Evolutionary conservation across 1,284 basidiomycete species (phyloP).

Genomic region (Papiliotrema fonsecae): DNA sequence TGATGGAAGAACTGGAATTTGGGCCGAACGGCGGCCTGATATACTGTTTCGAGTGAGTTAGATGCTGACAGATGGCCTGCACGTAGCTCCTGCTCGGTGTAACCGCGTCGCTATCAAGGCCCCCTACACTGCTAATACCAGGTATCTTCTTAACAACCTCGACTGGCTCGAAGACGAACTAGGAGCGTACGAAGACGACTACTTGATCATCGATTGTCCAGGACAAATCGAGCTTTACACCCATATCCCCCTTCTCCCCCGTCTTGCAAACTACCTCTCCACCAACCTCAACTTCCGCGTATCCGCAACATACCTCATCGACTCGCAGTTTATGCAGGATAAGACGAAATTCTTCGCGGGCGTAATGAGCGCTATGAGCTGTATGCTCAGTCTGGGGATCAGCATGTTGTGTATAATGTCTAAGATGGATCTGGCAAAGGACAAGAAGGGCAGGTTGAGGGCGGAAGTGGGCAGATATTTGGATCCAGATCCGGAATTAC

Average conservation of each 20-base stretch:
- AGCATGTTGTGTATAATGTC: slow-evolving; percentile 98
- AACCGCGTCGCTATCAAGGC: not conserved
- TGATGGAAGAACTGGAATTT: slow-evolving; percentile 91
- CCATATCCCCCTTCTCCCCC: slow-evolving; percentile 92
- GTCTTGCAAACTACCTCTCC: slow-evolving; percentile 63
- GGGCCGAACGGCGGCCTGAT: slow-evolving; percentile 96
- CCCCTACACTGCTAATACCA: slow-evolving; percentile 39
- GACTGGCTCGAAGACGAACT: slow-evolving; percentile 99
- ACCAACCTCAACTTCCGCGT: slow-evolving; percentile 66
- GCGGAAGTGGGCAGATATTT: slow-evolving; percentile 80
- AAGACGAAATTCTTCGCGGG: slow-evolving; percentile 98
- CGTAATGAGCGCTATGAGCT: slow-evolving; percentile 96
- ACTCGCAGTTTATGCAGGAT: slow-evolving; percentile 99
- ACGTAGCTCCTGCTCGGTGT: not conserved
- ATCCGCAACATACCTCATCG: slow-evolving; percentile 84
- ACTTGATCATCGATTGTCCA: slow-evolving; percentile 96
- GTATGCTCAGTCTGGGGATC: slow-evolving; percentile 96
- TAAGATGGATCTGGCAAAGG: slow-evolving; percentile 96
- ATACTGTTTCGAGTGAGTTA: slow-evolving; percentile 98
- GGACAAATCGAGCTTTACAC: slow-evolving; percentile 99
- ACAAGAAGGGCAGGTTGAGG: slow-evolving; percentile 65
- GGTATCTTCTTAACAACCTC: slow-evolving; percentile 93
- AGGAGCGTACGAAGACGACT: slow-evolving; percentile 92
- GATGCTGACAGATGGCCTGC: too few species aligned
- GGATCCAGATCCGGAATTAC: slow-evolving; percentile 90